Percentiles rank a stretch among this genome's conserved stretches.
phyloP scores from a whole-genome alignment of 2,329 filamentous ascomycete species.

The Diaporthe nobilis region DNA sequence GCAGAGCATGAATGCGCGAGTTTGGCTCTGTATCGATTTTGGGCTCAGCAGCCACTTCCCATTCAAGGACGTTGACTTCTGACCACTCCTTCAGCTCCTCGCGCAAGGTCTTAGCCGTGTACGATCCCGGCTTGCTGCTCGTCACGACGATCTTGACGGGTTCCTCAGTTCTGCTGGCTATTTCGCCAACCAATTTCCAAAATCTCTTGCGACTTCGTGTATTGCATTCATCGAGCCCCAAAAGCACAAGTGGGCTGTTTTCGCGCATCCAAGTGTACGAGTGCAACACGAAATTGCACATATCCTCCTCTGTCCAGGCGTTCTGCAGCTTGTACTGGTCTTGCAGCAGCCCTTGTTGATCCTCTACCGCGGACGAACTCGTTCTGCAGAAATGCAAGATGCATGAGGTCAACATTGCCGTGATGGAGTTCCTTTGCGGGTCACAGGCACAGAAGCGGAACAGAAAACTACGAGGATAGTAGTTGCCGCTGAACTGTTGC shows the following conservation, averaged over 20 bases:
- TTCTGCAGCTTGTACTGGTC: constrained; percentile 4
- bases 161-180: background rate
- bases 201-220: background rate
- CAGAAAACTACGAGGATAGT: background rate
- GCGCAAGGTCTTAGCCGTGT: background rate
- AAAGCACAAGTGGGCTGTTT: background rate
- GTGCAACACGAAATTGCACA: background rate
- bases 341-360: background rate
- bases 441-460: background rate
- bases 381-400: background rate
- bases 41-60: background rate
- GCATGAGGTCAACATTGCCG: background rate
- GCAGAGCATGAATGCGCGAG: background rate
- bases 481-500: background rate
- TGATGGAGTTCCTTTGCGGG: background rate
- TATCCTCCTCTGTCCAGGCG: background rate
- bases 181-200: background rate
- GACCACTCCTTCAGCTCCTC: background rate
- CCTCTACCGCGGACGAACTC: background rate
- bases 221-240: background rate
- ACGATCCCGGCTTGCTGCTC: background rate
- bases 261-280: background rate
- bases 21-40: background rate
- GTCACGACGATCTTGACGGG: background rate
- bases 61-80: background rate